Evolutionary conservation across 1,284 basidiomycete genomes (phyloP).

Genomic region (Takashimella koratensis): DNA sequence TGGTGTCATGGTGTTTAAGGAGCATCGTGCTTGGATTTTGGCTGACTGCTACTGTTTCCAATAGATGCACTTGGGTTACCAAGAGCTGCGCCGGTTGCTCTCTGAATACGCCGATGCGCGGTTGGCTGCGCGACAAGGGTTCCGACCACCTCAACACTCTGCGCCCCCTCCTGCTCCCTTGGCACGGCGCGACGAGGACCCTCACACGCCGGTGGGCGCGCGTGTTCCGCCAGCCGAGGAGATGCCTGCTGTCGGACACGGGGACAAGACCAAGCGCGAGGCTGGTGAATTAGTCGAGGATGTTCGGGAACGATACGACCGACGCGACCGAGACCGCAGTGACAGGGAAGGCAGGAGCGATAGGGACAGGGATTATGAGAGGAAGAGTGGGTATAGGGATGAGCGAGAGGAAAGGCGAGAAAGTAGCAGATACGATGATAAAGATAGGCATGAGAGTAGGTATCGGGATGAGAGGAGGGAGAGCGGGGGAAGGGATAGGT

Average conservation of each 20-base stretch:
- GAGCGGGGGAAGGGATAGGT: conserved; percentile 7
- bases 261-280: conserved; percentile 46
- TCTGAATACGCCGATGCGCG: conserved; percentile 22
- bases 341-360: conserved; percentile 7
- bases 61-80: conserved; percentile 99
- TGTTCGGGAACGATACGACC: conserved; percentile 23
- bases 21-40: no score
- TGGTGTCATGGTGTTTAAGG: no score
- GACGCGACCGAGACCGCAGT: conserved; percentile 55
- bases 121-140: conserved; percentile 19
- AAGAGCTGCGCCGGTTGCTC: conserved; percentile 92
- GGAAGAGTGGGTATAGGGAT: conserved; percentile 8
- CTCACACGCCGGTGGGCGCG: conserved; percentile 9
- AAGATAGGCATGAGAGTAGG: conserved; percentile 54
- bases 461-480: no score
- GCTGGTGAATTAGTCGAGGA: conserved; percentile 47
- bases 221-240: conserved; percentile 33
- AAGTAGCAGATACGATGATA: conserved; percentile 10
- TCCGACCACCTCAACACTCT: conserved; percentile 42
- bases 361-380: conserved; percentile 12
- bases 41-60: not conserved
- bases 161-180: conserved; percentile 37
- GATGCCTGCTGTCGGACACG: conserved; percentile 37
- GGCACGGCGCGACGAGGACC: conserved; percentile 16
- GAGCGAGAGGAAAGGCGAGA: conserved; percentile 4